phyloP scores from a whole-genome alignment of 1,284 basidiomycete species.

The Ceratobasidium sp. region DNA sequence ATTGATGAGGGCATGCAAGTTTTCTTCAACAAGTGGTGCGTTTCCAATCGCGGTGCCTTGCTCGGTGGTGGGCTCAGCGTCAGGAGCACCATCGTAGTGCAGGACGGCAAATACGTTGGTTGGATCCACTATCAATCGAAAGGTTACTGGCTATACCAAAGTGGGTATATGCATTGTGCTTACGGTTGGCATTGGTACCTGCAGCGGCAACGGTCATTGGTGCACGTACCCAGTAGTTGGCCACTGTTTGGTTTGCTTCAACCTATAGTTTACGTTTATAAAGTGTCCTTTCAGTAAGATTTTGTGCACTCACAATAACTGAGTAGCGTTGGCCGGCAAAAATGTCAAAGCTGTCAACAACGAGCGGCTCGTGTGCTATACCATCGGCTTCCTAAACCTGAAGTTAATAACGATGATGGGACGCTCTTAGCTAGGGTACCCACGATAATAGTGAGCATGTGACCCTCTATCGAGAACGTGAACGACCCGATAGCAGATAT shows the following conservation, averaged over 20 bases:
- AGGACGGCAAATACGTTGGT: constrained; percentile 23
- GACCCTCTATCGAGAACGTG: constrained; percentile 1
- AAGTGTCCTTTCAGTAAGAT: neutral
- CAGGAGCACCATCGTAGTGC: constrained; percentile 18
- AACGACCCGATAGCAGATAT: neutral
- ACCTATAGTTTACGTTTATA: too few species aligned
- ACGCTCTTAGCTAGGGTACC: neutral
- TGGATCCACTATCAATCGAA: constrained; percentile 3
- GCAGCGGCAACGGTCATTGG: constrained; percentile 18
- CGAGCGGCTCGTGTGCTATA: constrained; percentile 59
- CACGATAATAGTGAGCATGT: constrained; percentile 14
- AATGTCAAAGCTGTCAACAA: constrained; percentile 60
- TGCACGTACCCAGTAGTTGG: constrained; percentile 29
- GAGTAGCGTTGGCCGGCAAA: constrained; percentile 66
- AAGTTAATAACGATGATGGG: too few species aligned
- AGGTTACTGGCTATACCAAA: neutral
- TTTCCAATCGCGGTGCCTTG: neutral
- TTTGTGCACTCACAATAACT: constrained; percentile 61
- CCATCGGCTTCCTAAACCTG: too few species aligned
- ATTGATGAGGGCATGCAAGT: constrained; percentile 29
- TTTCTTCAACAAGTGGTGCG: constrained; percentile 24
- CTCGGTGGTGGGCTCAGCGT: constrained; percentile 18
- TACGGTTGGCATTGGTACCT: constrained; percentile 1
- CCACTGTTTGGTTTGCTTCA: constrained; percentile 33
- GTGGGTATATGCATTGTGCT: neutral